These are phyloP conservation scores for Triticum timopheevii DNA, from an alignment of 176 grass and related monocot genomes.

Conservation along the genomic window DNA sequence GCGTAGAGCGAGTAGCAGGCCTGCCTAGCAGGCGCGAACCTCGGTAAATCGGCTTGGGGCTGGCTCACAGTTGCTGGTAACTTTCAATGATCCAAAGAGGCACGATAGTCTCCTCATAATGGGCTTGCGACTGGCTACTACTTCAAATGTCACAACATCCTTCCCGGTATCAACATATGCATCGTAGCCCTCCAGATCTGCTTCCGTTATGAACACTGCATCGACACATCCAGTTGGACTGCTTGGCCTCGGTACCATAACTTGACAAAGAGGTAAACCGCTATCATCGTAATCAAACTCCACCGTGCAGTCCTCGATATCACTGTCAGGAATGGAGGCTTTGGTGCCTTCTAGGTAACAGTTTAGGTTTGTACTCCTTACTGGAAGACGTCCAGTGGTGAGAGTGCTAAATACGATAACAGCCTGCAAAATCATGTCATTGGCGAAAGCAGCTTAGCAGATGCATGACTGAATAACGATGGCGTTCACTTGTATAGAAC, in stretches of 20 bases:
- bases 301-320: conserved; percentile 24
- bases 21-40: conserved; percentile 59
- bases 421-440: conserved; percentile 54
- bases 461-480: neutral
- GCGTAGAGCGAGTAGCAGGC: neutral
- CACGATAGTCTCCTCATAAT: conserved; percentile 76
- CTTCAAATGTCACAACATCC: conserved; percentile 23
- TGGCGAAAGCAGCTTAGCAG: neutral
- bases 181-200: conserved; percentile 85
- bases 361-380: conserved; percentile 16
- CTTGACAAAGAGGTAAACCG: conserved; percentile 45
- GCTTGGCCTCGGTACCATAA: conserved; percentile 41
- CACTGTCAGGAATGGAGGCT: conserved; percentile 5
- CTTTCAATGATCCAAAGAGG: conserved; percentile 74
- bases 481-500: neutral
- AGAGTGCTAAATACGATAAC: conserved; percentile 60
- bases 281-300: conserved; percentile 51
- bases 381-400: conserved; percentile 36
- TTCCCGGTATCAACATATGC: conserved; percentile 30
- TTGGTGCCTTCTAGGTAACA: conserved; percentile 26
- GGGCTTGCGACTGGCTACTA: conserved; percentile 39
- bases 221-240: conserved; percentile 42
- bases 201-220: conserved; percentile 69
- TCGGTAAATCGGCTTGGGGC: conserved; percentile 44
- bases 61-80: conserved; percentile 48